phyloP scores from a whole-genome alignment of 139 green algal genomes.

The Asterochloris erici region DNA sequence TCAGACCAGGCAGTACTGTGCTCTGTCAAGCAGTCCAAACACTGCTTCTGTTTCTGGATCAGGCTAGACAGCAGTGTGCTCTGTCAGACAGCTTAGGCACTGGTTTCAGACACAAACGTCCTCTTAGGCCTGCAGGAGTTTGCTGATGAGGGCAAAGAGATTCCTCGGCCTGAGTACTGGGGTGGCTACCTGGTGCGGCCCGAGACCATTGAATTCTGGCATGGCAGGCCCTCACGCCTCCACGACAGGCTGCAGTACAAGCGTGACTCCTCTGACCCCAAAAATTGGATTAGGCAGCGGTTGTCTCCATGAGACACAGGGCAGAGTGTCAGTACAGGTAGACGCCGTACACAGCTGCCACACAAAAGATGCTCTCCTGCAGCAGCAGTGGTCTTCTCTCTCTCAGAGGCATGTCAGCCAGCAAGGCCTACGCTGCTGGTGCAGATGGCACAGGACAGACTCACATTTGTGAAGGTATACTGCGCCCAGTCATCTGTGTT shows the following conservation, averaged over 20 bases:
- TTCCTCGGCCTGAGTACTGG: slow-evolving; percentile 75
- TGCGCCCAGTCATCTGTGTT: slow-evolving; percentile 69
- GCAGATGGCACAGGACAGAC: not conserved
- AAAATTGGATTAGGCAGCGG: slow-evolving; percentile 55
- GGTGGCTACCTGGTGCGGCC: slow-evolving; percentile 80
- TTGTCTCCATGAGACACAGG: slow-evolving; percentile 49
- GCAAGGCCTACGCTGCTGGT: not conserved
- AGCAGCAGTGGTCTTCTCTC: not conserved
- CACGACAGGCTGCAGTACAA: slow-evolving; percentile 79
- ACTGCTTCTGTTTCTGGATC: not conserved
- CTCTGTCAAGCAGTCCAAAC: not conserved
- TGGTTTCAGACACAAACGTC: no score
- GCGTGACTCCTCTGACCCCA: not conserved
- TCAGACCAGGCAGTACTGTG: not conserved
- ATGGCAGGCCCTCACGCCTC: slow-evolving; percentile 71
- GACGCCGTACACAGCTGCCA: slow-evolving; percentile 53
- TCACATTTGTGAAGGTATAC: slow-evolving; percentile 67
- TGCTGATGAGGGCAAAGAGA: slow-evolving; percentile 24
- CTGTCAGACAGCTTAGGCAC: no score
- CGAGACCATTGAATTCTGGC: slow-evolving; percentile 83
- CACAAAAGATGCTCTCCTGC: slow-evolving; percentile 63
- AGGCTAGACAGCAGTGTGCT: not conserved
- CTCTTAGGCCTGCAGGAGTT: slow-evolving; percentile 4
- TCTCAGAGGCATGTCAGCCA: not conserved
- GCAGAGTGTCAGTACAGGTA: slow-evolving; percentile 54